Evolutionary conservation across 352 stramenopile genomes (phyloP).

Genomic region (Phytopythium litorale): DNA sequence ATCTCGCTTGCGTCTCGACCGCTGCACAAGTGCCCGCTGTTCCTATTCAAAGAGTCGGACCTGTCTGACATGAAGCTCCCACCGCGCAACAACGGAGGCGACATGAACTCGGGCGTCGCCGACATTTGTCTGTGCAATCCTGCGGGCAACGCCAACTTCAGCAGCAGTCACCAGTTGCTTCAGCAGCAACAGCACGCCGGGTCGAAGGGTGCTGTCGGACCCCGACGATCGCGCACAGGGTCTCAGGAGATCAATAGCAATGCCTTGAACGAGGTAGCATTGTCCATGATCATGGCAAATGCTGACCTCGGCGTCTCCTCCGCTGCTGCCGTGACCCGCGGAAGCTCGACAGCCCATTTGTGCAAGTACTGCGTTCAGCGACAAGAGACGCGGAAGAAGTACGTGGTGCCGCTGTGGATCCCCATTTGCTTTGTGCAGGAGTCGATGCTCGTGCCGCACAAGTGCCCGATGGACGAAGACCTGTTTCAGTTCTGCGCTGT

Average conservation of each 20-base stretch:
- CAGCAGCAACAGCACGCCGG: conserved; percentile 14
- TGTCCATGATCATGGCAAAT: conserved; percentile 1
- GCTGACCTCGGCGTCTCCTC: conserved; percentile 30
- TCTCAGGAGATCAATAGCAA: conserved; percentile 30
- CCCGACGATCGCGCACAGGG: conserved; percentile 35
- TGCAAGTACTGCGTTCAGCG: conserved; percentile 70
- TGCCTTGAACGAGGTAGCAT: neutral
- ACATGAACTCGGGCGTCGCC: conserved; percentile 11
- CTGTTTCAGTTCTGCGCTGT: conserved; percentile 61
- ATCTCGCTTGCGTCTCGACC: conserved; percentile 93
- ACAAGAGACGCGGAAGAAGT: conserved; percentile 58
- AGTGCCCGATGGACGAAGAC: conserved; percentile 61
- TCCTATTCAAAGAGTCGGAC: conserved; percentile 92
- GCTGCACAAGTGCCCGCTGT: conserved; percentile 97
- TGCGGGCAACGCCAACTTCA: conserved; percentile 10
- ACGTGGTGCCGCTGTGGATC: conserved; percentile 76
- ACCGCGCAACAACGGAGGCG: conserved; percentile 21
- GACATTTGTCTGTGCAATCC: conserved; percentile 44
- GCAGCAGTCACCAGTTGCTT: conserved; percentile 4
- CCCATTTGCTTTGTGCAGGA: conserved; percentile 82
- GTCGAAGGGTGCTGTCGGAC: conserved; percentile 21
- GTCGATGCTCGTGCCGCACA: conserved; percentile 66
- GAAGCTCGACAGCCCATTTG: conserved; percentile 32
- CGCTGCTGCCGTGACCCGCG: neutral
- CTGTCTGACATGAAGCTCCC: conserved; percentile 55